phyloP scores from a whole-genome alignment of 129 eudicot species.

The Saposhnikovia divaricata region DNA sequence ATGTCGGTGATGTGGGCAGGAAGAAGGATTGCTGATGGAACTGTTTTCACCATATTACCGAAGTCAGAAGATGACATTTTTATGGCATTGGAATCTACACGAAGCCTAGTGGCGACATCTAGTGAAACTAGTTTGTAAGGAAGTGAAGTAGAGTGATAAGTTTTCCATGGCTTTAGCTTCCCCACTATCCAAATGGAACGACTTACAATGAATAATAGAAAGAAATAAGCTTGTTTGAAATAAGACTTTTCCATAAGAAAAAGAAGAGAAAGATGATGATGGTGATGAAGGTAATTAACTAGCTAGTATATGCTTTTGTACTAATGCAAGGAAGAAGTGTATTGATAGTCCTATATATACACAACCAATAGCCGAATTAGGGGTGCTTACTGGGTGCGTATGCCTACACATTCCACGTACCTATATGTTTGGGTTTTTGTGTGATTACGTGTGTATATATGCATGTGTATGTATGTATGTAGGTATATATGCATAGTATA shows the following conservation, averaged over 20 bases:
- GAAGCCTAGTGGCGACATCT: constrained; percentile 31
- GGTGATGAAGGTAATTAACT: too few species aligned
- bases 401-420: not conserved
- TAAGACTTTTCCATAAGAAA: constrained; percentile 30
- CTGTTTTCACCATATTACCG: constrained; percentile 37
- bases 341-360: not conserved
- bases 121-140: constrained; percentile 29
- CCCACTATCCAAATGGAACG: constrained; percentile 22
- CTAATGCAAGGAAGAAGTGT: not conserved
- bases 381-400: too few species aligned
- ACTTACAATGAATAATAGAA: constrained; percentile 24
- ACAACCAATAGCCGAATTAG: too few species aligned
- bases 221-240: constrained; percentile 18
- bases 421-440: not conserved
- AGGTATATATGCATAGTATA: too few species aligned
- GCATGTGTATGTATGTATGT: not conserved
- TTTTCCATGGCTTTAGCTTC: constrained; percentile 22
- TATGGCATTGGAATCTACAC: constrained; percentile 27
- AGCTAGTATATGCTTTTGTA: too few species aligned
- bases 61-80: constrained; percentile 52
- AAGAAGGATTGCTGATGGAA: constrained; percentile 51
- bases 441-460: not conserved
- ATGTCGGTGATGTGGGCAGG: constrained; percentile 56
- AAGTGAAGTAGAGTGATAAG: constrained; percentile 18
- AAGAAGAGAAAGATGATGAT: not conserved